Conservation (phyloP, 169 alveolate species). For the Cryptosporidium ryanae region DNA sequence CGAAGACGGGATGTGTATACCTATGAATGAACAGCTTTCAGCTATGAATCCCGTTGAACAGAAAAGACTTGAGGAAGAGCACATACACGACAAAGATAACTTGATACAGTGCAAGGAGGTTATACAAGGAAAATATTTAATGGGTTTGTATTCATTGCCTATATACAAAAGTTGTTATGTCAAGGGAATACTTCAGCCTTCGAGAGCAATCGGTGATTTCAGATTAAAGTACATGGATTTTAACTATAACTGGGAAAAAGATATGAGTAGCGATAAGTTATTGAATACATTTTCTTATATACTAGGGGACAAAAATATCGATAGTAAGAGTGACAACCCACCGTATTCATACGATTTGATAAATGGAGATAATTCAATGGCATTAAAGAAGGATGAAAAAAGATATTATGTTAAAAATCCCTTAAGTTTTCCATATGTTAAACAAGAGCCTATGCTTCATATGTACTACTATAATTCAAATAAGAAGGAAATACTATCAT, state of each 20-base stretch:
- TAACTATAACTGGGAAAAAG: conserved; percentile 73
- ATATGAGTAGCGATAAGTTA: conserved; percentile 34
- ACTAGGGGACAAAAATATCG: background rate
- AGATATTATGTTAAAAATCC: conserved; percentile 63
- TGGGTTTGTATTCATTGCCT: conserved; percentile 32
- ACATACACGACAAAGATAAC: conserved; percentile 45
- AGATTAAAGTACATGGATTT: conserved; percentile 69
- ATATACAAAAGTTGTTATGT: conserved; percentile 57
- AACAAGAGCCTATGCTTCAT: conserved; percentile 69
- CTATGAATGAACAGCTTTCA: conserved; percentile 72
- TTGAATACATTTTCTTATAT: conserved; percentile 37
- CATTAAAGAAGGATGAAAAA: conserved; percentile 8
- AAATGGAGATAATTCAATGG: conserved; percentile 47
- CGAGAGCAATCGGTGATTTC: conserved; percentile 74
- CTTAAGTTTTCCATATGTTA: conserved; percentile 61
- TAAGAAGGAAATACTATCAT: conserved; percentile 4
- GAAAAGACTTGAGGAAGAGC: conserved; percentile 54
- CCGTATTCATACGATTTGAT: conserved; percentile 65
- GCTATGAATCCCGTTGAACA: conserved; percentile 72
- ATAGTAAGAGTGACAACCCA: background rate
- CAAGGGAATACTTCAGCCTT: conserved; percentile 69
- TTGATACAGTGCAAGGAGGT: conserved; percentile 53
- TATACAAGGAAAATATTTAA: conserved; percentile 7
- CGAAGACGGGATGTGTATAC: conserved; percentile 53
- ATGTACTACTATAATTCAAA: conserved; percentile 13